These are phyloP conservation scores for Hydnomerulius pinastri DNA, from an alignment of 768 basidiomycete genomes.

Conservation along the genomic window DNA sequence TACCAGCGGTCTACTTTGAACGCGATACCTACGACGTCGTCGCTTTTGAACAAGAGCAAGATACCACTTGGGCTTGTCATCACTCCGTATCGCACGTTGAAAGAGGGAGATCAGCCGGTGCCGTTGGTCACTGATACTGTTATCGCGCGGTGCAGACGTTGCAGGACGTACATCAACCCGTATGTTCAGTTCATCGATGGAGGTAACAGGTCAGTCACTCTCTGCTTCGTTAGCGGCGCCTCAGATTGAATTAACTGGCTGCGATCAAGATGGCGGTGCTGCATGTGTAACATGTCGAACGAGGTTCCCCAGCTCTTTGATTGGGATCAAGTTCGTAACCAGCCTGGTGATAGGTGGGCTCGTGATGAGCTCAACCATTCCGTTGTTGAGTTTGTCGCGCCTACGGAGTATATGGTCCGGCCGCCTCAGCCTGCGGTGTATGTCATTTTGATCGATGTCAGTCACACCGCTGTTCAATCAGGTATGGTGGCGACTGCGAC, in stretches of 20 bases:
- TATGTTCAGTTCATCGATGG: slow-evolving; percentile 98
- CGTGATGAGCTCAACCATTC: slow-evolving; percentile 92
- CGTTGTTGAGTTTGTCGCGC: slow-evolving; percentile 96
- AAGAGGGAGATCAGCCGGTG: slow-evolving; percentile 81
- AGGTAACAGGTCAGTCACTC: slow-evolving; percentile 71
- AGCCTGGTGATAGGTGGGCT: slow-evolving; percentile 93
- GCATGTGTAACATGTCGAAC: slow-evolving; percentile 98
- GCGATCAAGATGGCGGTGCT: slow-evolving; percentile 85
- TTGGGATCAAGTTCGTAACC: slow-evolving; percentile 93
- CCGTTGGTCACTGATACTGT: slow-evolving; percentile 93
- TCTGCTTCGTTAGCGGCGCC: neutral
- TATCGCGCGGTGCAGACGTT: slow-evolving; percentile 93
- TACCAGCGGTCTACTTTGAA: slow-evolving; percentile 93
- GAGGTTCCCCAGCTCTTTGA: slow-evolving; percentile 98
- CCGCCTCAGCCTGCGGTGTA: slow-evolving; percentile 97
- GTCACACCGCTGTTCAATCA: slow-evolving; percentile 87
- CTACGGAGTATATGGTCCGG: slow-evolving; percentile 99
- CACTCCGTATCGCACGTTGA: slow-evolving; percentile 86
- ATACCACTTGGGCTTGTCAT: slow-evolving; percentile 87
- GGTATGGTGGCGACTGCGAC: slow-evolving; percentile 99
- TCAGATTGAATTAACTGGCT: slow-evolving; percentile 7
- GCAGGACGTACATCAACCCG: slow-evolving; percentile 96
- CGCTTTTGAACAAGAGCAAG: slow-evolving; percentile 86
- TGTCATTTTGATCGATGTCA: slow-evolving; percentile 96
- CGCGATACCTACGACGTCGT: slow-evolving; percentile 88